Evolutionary conservation across 352 stramenopile genomes (phyloP), one percentile per base, ranked within the genome.

Genomic region (Blastocystis sp.): DNA sequence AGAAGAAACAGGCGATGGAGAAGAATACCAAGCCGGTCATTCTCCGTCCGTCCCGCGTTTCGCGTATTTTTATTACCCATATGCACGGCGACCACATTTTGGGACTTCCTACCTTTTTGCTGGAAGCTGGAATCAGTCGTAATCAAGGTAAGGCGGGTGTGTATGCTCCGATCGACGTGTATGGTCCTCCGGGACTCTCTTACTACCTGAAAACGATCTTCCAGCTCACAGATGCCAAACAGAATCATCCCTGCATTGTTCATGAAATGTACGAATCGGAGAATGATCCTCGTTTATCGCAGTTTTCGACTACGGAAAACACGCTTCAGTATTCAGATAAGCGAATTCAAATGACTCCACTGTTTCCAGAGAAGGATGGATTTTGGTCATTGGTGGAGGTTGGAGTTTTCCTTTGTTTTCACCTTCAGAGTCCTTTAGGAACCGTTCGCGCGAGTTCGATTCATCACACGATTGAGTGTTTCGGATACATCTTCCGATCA

Each of bases 21-120:
- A 32, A 75, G 48, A 40, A 46, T n/a, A 2, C 32, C 9, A 40
- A n/a, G 36, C n/a, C 21, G 29, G 6, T 54, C 3, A 75, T 75
- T 46, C 32, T 75, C 11, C 63, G 63, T 32, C 63, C 63, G 44
- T 75, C 63, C 4, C 63, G 63, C n/a, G 89, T 92, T 65, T 84
- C 87, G 18, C 90, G 90, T 44, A 92, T 93, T 69, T 93, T 93
- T 81, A 90, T 93, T 11, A 91, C 89, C 21, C 90, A 93, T 86
- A 69, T 93, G 67, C 91, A 93, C 84, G 90, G 87, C 6, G 91
- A 93, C 89, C 91, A 93, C 85, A 69, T 93, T 36, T 90, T 89
- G 79, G 91, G 91, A 11, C 65, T 93, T 32, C 88, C 90, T 40
- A 86, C 88, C 0, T 48, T 93, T 1, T 73, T 93, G 49, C 79